Conservation (phyloP, 768 basidiomycete genomes). For the Kwoniella botswanensis region DNA sequence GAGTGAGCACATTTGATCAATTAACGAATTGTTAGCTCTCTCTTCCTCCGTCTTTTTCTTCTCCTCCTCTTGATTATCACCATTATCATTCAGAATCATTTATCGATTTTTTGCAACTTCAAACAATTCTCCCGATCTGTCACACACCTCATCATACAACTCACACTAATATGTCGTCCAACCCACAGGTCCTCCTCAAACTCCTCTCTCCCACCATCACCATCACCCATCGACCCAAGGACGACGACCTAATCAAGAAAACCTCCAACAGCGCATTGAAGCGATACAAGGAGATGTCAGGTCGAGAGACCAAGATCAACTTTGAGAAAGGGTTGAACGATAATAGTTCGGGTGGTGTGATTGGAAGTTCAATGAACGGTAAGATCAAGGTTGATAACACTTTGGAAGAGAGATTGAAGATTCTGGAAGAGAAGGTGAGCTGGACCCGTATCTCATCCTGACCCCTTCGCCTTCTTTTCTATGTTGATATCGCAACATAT, state of each 20-base stretch:
- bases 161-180: background rate
- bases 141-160: background rate
- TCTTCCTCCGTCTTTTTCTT: background rate
- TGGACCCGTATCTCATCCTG: background rate
- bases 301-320: constrained; percentile 66
- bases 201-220: constrained; percentile 76
- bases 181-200: constrained; percentile 69
- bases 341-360: constrained; percentile 81
- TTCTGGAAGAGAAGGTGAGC: constrained; percentile 85
- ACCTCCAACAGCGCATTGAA: constrained; percentile 71
- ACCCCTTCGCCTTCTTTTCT: background rate
- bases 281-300: constrained; percentile 78
- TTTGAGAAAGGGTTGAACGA: constrained; percentile 70
- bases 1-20: constrained; percentile 17
- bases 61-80: background rate
- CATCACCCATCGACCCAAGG: constrained; percentile 71
- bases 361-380: constrained; percentile 70
- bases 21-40: background rate
- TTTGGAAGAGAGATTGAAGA: constrained; percentile 82
- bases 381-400: constrained; percentile 94
- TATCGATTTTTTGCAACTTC: background rate
- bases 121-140: background rate
- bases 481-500: background rate
- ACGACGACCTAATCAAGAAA: constrained; percentile 66
- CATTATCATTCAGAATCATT: too few relatives aligned